Evolutionary conservation across 2,329 filamentous ascomycete species (phyloP), one percentile per base, ranked within the genome.

Genomic region (Botryotinia narcissicola): DNA sequence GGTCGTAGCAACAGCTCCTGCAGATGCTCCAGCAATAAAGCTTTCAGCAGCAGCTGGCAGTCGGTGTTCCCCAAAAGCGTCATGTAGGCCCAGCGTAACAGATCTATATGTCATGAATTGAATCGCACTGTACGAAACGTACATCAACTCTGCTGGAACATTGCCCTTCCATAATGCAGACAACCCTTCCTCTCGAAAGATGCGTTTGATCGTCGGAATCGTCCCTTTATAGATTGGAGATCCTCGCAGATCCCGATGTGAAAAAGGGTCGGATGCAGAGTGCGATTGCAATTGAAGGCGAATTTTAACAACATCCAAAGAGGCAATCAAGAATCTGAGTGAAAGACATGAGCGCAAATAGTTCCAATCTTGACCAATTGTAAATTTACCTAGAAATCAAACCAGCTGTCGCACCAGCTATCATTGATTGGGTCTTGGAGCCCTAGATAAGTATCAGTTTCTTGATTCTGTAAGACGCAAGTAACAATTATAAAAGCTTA

Each of bases 281-380:
- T 97, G 92, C 62, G 93, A 89, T 83, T 98, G 96, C 29, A 99
- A 90, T 82, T 99, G 96, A 63, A 98, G 91, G 64, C 96, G 93
- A 84, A 99, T 99, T 86, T 99, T 98, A 84, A 98, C 90, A 76
- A 99, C 96, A 83, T 99, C 96, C 77, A 99, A 92, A 71, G 96
- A 96, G 29, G 96, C 94, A 81, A 98, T 92, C 80, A 96, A 89
- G 86, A 99, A 98, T 81, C 93, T 94, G 66, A 14, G 35, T 42
- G 35, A 37, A 22, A 66, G 78, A 72, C 70, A 70, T 69, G 29
- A 72, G 62, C 25, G n/a, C 29, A 22, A 63, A 37, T 16, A 40
- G 20, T 48, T 35, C 1, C 12, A 70, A 44, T 35, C 44, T 6
- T 22, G 48, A 73, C 57, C 44, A n/a, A 42, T 25, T 32, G 42